Base-by-base conservation (phyloP, 768 basidiomycete species). In the Agrocybe praecox region DNA sequence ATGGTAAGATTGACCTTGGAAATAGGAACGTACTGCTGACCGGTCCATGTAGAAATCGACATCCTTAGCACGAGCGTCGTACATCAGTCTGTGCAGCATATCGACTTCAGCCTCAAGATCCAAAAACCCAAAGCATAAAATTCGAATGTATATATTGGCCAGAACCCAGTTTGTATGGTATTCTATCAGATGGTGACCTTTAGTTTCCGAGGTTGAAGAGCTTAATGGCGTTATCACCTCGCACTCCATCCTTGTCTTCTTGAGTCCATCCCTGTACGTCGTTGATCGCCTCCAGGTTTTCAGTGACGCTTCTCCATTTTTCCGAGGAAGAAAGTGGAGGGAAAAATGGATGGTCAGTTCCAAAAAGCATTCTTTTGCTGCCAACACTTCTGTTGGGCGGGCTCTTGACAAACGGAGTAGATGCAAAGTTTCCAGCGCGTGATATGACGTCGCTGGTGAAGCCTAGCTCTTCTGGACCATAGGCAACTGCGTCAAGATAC, bases 61-160 rank as follows among this genome's bases (percentile, higher is more conserved):
- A 96, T 98, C 65, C 65, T 97, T 71, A 91, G 95, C 75, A 95
- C 94, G 42, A 95, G 92, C 58, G 83, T 80, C 9, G 91, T 95
- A 22, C 94, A 96, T 63, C 93, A 98, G 72, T 92, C 91, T 1
- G 93, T 92, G 22, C 92, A 86, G 62, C 95, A 97, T 67, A 88
- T 98, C 59, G 97, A 98, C 71, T 99, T 96, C 71, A 97, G 94
- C 66, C 80, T 99, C 65, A 98, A 98, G 82, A 89, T 98, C 59
- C 94, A 96, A 73, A 81, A 81, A 62, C 81, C 84, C 10, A 78
- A 78, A 55, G 44, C 52, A 18, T 57, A 65, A 46, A 52, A 23
- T 19, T 54, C 45, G 40, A 59, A 24, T 18, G 12, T 14, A 49
- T 1, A 40, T n/a, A 52, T 23, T n/a, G 6, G 34, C 9, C 23